These are phyloP conservation scores for Debaryomyces maramus DNA, from an alignment of 805 yeast species.

Conservation along the genomic window DNA sequence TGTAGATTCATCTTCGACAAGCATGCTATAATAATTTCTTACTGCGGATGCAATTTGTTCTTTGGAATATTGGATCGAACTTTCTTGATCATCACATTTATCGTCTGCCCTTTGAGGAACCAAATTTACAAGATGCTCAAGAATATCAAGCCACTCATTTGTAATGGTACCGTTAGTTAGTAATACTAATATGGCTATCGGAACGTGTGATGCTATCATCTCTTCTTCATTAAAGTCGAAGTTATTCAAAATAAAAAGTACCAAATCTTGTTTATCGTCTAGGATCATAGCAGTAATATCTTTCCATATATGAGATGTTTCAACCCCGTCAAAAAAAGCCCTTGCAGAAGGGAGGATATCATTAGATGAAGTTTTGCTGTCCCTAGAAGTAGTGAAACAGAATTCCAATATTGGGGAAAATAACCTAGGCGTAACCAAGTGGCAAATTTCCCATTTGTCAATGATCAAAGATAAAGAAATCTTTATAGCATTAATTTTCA, in stretches of 20 bases:
- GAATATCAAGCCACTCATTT: conserved; percentile 38
- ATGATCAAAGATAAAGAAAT: conserved; percentile 67
- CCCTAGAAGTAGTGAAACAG: conserved; percentile 26
- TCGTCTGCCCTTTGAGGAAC: conserved; percentile 63
- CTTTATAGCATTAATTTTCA: conserved; percentile 53
- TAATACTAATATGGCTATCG: conserved; percentile 58
- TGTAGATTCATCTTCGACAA: conserved; percentile 3
- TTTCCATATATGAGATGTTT: conserved; percentile 76
- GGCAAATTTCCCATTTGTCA: conserved; percentile 96
- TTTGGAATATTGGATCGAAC: not conserved
- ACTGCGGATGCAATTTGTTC: conserved; percentile 1
- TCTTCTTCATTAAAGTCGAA: conserved; percentile 88
- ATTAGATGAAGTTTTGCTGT: conserved; percentile 19
- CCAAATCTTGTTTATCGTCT: conserved; percentile 42
- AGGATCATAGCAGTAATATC: conserved; percentile 49
- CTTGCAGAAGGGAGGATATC: conserved; percentile 60
- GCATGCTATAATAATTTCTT: conserved; percentile 5
- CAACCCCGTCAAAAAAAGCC: conserved; percentile 82
- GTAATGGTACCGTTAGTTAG: conserved; percentile 26
- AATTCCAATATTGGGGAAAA: conserved; percentile 63
- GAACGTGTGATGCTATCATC: conserved; percentile 73
- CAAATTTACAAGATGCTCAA: conserved; percentile 45
- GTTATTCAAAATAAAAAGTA: conserved; percentile 58
- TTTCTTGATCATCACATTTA: conserved; percentile 3
- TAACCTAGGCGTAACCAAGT: conserved; percentile 64